Conservation (phyloP, 2,329 filamentous ascomycete genomes). For the Ophiostoma sp. region DNA sequence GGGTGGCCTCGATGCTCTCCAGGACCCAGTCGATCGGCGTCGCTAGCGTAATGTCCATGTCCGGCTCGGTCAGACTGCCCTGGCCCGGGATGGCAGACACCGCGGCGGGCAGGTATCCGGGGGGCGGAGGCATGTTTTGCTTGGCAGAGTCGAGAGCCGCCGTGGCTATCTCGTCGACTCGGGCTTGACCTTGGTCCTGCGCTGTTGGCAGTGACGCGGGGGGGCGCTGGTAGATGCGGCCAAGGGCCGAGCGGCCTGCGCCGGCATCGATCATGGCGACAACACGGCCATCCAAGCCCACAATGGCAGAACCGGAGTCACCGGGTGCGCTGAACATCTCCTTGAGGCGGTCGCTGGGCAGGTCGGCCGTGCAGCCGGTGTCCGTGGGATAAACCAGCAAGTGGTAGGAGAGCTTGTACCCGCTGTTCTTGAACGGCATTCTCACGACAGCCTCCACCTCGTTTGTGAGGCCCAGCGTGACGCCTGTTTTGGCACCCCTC, state of each 20-base stretch:
- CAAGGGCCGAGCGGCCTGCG: neutral
- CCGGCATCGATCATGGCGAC: conserved; percentile 8
- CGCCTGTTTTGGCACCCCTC: neutral
- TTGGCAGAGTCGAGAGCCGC: neutral
- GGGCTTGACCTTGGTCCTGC: neutral
- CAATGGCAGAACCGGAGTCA: neutral
- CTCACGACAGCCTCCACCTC: neutral
- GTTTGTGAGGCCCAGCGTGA: neutral
- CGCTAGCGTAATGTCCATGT: neutral
- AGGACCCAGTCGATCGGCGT: neutral
- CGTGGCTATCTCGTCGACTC: neutral
- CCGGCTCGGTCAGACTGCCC: neutral
- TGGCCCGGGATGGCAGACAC: neutral
- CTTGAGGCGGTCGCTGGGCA: neutral
- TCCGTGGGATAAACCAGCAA: neutral
- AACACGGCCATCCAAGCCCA: neutral
- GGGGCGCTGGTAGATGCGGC: neutral
- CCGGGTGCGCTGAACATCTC: neutral
- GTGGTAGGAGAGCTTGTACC: neutral
- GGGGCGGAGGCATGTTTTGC: neutral
- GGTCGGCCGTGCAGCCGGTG: neutral
- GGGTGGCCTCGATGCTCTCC: neutral
- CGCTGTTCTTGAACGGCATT: neutral
- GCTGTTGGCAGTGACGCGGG: neutral
- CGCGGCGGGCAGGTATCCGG: neutral